Evolutionary conservation across 2,329 filamentous ascomycete species (phyloP), one percentile per base, ranked within the genome.

Genomic region (Epichloe baconii): DNA sequence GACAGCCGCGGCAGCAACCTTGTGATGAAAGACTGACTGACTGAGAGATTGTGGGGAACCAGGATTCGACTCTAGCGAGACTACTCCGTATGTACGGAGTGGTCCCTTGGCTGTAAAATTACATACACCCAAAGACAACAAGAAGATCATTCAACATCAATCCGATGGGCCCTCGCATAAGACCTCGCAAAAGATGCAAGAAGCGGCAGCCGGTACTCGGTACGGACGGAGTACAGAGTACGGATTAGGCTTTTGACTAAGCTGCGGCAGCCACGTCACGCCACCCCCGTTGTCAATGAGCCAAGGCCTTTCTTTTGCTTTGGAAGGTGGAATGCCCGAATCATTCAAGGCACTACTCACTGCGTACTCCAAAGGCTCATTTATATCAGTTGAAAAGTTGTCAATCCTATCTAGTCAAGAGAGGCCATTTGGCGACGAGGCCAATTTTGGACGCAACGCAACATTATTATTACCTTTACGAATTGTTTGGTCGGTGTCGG

Each of bases 261-360:
- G 46, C 38, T 23, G 38, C 26, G n/a, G 42, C 23, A 48, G 21
- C 23, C 37, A 42, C 47, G n/a, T 26, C 38, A 38, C 23, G 37
- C 44, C 44, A 47, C 45, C 50, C 45, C 40, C 40, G 26, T 45
- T 21, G 17, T 50, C 34, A 50, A n/a, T 40, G 21, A 45, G 35
- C 26, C 35, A 17, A 17, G 10, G 19, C 41, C 5, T 26, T 35
- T 31, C 42, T 45, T 15, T 43, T 46, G 15, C 31, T 47, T n/a
- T 48, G 45, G 21, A 48, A 48, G 45, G 45, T 48, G 45, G 21
- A 48, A 48, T 40, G 45, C 23, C 50, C 50, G 45, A 52, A n/a
- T n/a, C n/a, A n/a, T n/a, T n/a, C n/a, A n/a, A n/a, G n/a, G n/a
- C n/a, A n/a, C n/a, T n/a, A n/a, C n/a, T n/a, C n/a, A n/a, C n/a